Conservation (phyloP, 805 yeast genomes). For the Wickerhamomyces hampshirensis region DNA sequence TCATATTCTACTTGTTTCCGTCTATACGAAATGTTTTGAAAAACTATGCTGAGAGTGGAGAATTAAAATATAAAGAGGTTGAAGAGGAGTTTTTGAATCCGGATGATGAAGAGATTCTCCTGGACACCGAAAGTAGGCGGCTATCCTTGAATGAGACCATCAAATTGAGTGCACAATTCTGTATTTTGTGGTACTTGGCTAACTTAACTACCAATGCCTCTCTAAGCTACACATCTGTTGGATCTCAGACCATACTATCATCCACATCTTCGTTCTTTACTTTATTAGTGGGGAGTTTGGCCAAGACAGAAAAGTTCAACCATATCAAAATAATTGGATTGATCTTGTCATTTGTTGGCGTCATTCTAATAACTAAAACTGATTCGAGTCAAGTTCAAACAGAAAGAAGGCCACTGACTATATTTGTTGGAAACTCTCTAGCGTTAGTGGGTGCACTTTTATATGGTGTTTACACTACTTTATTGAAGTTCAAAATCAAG, state of each 20-base stretch:
- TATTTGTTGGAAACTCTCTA: constrained; percentile 65
- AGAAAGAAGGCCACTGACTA: constrained; percentile 25
- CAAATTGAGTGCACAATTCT: constrained; percentile 70
- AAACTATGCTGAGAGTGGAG: constrained; percentile 27
- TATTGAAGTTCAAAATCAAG: constrained; percentile 67
- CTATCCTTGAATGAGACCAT: constrained; percentile 61
- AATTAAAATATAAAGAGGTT: constrained; percentile 20
- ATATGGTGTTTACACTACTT: constrained; percentile 86
- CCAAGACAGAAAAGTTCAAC: constrained; percentile 66
- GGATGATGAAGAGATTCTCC: constrained; percentile 26
- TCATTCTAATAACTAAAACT: constrained; percentile 67
- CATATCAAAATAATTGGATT: constrained; percentile 64
- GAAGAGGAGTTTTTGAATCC: constrained; percentile 16
- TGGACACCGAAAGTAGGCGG: constrained; percentile 16
- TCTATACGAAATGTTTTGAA: constrained; percentile 29
- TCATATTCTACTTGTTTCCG: constrained; percentile 72
- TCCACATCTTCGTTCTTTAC: constrained; percentile 95
- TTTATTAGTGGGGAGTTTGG: constrained; percentile 69
- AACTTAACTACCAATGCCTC: constrained; percentile 88
- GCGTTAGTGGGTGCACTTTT: constrained; percentile 85
- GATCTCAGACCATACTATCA: constrained; percentile 88
- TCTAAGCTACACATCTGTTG: constrained; percentile 83
- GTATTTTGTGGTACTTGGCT: constrained; percentile 85
- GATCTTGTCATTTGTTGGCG: constrained; percentile 69
- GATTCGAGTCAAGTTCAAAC: constrained; percentile 34